Evolutionary conservation across 768 basidiomycete genomes (phyloP).

Genomic region (Dictyophora rubrovolvata): DNA sequence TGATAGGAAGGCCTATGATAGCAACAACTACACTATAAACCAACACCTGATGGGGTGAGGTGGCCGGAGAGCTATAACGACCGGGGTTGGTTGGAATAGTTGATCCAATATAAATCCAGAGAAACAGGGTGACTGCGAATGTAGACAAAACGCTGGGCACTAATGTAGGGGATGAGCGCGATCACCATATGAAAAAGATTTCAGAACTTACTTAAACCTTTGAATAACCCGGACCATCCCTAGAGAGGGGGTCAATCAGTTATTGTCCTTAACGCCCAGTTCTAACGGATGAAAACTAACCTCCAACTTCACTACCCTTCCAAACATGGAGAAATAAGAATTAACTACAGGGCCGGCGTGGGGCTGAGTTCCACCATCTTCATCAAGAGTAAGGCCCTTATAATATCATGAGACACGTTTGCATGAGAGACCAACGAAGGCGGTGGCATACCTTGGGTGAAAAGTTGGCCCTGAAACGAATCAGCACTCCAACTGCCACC

Average conservation of each 20-base stretch:
- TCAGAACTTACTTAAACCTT: constrained; percentile 50
- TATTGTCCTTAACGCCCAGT: background rate
- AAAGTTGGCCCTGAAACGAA: constrained; percentile 76
- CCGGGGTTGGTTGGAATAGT: constrained; percentile 48
- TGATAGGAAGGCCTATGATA: constrained; percentile 56
- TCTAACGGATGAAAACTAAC: constrained; percentile 26
- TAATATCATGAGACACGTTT: background rate
- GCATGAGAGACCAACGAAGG: background rate
- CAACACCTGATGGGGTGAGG: constrained; percentile 51
- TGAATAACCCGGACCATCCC: constrained; percentile 71
- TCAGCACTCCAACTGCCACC: constrained; percentile 42
- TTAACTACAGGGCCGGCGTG: constrained; percentile 66
- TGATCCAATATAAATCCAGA: constrained; percentile 42
- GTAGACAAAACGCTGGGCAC: constrained; percentile 44
- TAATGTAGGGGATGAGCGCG: constrained; percentile 12
- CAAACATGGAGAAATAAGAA: constrained; percentile 66
- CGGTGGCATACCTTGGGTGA: constrained; percentile 46
- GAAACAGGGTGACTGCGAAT: constrained; percentile 43
- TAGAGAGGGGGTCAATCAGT: constrained; percentile 15
- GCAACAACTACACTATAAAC: constrained; percentile 56
- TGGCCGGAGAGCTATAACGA: constrained; percentile 51
- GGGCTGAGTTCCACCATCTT: constrained; percentile 64
- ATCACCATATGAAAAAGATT: background rate
- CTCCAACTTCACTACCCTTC: constrained; percentile 62
- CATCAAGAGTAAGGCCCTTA: constrained; percentile 61